Percentiles rank a stretch among this genome's conserved stretches.
Conservation (phyloP, 2,329 filamentous ascomycete genomes). For the Graphium sp. region DNA sequence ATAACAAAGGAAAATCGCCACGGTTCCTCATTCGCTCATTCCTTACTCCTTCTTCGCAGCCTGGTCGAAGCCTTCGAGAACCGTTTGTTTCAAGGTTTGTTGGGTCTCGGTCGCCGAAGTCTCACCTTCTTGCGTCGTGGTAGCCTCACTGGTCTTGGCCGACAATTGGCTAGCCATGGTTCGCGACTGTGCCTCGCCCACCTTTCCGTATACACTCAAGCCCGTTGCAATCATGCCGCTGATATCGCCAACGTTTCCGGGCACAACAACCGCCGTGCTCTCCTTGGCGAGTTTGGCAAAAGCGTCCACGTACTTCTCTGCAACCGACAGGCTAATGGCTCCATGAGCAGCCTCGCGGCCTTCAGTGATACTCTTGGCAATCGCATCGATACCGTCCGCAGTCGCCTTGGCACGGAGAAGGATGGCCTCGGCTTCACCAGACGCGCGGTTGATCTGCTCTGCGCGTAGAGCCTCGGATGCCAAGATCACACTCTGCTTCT, state of each 20-base stretch:
- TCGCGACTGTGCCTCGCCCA: slow-evolving; percentile 64
- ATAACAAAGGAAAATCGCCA: no score
- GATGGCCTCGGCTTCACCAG: slow-evolving; percentile 90
- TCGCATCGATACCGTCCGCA: slow-evolving; percentile 72
- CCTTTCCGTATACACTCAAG: slow-evolving; percentile 88
- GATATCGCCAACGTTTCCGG: slow-evolving; percentile 92
- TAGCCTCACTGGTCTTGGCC: slow-evolving; percentile 7
- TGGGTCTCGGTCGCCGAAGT: no score
- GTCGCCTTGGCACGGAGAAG: slow-evolving; percentile 72
- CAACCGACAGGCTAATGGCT: slow-evolving; percentile 74
- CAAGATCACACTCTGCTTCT: slow-evolving; percentile 92
- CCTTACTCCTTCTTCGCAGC: slow-evolving; percentile 11
- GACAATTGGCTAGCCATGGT: slow-evolving; percentile 37
- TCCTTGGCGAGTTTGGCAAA: slow-evolving; percentile 88
- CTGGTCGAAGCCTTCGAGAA: slow-evolving; percentile 22
- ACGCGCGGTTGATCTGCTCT: slow-evolving; percentile 85
- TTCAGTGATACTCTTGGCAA: slow-evolving; percentile 57
- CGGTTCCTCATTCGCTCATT: slow-evolving; percentile 10
- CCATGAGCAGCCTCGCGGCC: slow-evolving; percentile 63
- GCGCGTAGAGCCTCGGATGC: slow-evolving; percentile 81
- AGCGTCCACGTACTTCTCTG: slow-evolving; percentile 95
- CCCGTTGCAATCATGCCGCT: slow-evolving; percentile 93
- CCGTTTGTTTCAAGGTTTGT: slow-evolving; percentile 22
- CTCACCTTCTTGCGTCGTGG: slow-evolving; percentile 8
- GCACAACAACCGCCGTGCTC: slow-evolving; percentile 87